Conservation (phyloP, 163 green algal genomes). For the Scenedesmus sp. region DNA sequence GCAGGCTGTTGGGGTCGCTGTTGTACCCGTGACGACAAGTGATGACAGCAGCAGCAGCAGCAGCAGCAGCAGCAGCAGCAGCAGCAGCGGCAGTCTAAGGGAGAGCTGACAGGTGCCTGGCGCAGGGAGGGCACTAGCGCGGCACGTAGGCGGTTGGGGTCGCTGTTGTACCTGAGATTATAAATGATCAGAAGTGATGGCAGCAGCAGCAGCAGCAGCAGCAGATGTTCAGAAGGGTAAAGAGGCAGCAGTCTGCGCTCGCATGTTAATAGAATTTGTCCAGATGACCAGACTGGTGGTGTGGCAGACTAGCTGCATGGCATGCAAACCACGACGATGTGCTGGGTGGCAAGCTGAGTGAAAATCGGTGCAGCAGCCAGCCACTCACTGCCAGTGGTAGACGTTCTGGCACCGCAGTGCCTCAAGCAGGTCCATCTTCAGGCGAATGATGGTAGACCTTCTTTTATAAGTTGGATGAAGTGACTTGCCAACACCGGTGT, state of each 20-base stretch:
- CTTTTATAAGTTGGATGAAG: neutral
- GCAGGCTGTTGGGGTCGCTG: slow-evolving; percentile 13
- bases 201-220: neutral
- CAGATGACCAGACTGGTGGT: too few species aligned
- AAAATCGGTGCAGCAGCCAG: too few species aligned
- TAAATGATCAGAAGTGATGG: too few species aligned
- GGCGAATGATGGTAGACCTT: neutral
- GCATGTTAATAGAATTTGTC: too few species aligned
- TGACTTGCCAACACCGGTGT: neutral
- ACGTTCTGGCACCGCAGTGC: slow-evolving; percentile 7
- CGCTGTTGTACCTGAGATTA: neutral
- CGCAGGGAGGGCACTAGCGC: neutral
- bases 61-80: neutral
- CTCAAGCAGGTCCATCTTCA: neutral
- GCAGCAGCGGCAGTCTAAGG: neutral
- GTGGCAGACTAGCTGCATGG: too few species aligned
- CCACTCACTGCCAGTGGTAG: neutral
- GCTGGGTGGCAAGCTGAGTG: too few species aligned
- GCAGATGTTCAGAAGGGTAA: too few species aligned
- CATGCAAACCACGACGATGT: too few species aligned
- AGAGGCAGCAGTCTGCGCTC: too few species aligned
- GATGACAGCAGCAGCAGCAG: neutral
- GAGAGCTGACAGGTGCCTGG: neutral
- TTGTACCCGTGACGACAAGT: neutral
- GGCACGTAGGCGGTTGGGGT: neutral